Conservation (phyloP, 2,329 filamentous ascomycete genomes). For the Pseudonectria buxi region DNA sequence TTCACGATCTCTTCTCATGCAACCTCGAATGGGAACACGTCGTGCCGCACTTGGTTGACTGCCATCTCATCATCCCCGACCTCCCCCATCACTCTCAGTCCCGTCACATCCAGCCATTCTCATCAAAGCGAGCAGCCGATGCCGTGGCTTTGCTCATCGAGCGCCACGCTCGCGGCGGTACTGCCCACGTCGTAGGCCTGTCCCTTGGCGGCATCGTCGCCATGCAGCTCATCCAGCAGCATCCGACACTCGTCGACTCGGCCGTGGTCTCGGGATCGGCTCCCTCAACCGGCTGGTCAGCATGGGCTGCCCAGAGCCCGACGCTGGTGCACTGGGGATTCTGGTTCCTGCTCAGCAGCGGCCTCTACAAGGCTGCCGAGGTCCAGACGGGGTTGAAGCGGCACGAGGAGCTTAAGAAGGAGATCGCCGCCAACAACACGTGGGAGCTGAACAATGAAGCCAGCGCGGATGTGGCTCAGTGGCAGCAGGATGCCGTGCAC, state of each 20-base stretch:
- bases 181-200: conserved; percentile 34
- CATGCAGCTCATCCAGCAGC: conserved; percentile 18
- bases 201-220: conserved; percentile 32
- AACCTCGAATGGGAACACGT: conserved; percentile 6
- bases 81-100: too few relatives aligned
- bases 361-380: conserved; percentile 1
- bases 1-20: conserved; percentile 5
- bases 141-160: conserved; percentile 27
- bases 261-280: conserved; percentile 27
- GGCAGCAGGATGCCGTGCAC: conserved; percentile 2
- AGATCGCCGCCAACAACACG: conserved; percentile 2
- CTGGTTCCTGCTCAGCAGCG: conserved; percentile 1
- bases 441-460: conserved; percentile 1
- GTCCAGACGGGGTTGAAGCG: conserved; percentile 2
- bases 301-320: conserved; percentile 9
- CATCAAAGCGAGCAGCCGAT: conserved; percentile 2
- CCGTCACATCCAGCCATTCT: background rate
- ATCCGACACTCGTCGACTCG: conserved; percentile 26
- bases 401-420: conserved; percentile 1
- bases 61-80: background rate
- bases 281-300: conserved; percentile 16
- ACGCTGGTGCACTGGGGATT: conserved; percentile 3
- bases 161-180: conserved; percentile 24
- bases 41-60: conserved; percentile 2
- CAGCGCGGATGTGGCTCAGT: conserved; percentile 1